phyloP scores from a whole-genome alignment of 768 basidiomycete genomes.

The Suillus alpinus region DNA sequence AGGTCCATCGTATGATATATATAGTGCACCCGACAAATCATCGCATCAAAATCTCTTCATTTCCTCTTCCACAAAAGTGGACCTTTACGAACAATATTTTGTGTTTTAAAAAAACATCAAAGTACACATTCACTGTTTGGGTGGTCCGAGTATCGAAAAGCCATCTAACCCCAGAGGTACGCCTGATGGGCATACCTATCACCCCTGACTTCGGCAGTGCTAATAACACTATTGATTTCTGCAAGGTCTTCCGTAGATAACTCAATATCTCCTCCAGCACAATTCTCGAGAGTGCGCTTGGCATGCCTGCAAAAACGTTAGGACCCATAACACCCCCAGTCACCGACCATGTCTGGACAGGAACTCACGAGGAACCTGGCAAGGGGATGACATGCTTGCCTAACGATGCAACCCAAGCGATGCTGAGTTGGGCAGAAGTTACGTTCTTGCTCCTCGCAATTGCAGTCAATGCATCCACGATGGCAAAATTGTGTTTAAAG shows the following conservation, averaged over 20 bases:
- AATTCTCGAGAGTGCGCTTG: conserved; percentile 44
- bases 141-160: neutral
- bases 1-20: no score
- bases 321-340: neutral
- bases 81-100: no score
- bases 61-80: neutral
- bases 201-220: conserved; percentile 36
- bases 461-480: conserved; percentile 40
- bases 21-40: neutral
- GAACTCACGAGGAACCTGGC: conserved; percentile 45
- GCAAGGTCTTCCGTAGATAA: conserved; percentile 40
- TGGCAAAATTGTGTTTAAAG: conserved; percentile 40
- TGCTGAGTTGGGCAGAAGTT: conserved; percentile 41
- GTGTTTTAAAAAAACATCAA: neutral
- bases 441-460: conserved; percentile 43
- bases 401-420: conserved; percentile 42
- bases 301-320: conserved; percentile 22
- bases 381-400: conserved; percentile 47
- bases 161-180: conserved; percentile 32
- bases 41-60: neutral
- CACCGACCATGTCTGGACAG: neutral
- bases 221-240: conserved; percentile 38
- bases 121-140: neutral
- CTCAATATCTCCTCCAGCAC: conserved; percentile 40
- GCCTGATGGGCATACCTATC: conserved; percentile 32